Percentiles rank a stretch among this genome's conserved stretches.
Conservation (phyloP, 108 stramenopile species). For the Parmales sp. region DNA sequence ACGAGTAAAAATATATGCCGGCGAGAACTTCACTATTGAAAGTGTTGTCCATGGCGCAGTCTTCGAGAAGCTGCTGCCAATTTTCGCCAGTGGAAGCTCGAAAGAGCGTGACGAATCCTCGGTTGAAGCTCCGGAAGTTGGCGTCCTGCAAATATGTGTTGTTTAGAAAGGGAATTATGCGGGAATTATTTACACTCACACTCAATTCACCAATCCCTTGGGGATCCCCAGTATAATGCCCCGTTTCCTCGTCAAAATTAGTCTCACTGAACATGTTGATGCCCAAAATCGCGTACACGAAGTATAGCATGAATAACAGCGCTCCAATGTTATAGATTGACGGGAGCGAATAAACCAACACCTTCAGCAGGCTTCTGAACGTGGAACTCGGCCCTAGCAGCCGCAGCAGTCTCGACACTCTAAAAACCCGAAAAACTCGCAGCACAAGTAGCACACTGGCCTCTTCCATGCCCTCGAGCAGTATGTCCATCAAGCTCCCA, state of each 20-base stretch:
- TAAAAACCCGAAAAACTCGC: slow-evolving; percentile 14
- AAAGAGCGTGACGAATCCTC: slow-evolving; percentile 12
- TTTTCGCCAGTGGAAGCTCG: slow-evolving; percentile 23
- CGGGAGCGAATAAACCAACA: slow-evolving; percentile 18
- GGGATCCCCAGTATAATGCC: neutral
- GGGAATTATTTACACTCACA: neutral
- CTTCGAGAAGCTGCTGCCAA: neutral
- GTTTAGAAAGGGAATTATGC: too few species aligned
- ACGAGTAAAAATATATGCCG: neutral
- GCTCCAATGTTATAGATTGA: slow-evolving; percentile 17
- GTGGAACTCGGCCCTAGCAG: neutral
- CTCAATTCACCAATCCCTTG: neutral
- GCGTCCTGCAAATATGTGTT: too few species aligned
- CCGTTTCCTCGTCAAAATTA: slow-evolving; percentile 9
- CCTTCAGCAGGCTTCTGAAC: slow-evolving; percentile 2
- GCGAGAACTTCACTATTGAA: neutral
- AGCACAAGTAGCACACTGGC: slow-evolving; percentile 14
- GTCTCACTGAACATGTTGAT: slow-evolving; percentile 21
- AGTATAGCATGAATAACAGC: slow-evolving; percentile 21
- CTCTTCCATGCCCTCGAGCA: neutral
- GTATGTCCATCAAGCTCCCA: slow-evolving; percentile 24
- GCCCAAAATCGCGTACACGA: slow-evolving; percentile 28
- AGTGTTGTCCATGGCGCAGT: neutral
- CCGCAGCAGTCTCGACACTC: slow-evolving; percentile 17
- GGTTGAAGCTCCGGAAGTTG: slow-evolving; percentile 20